These are phyloP conservation scores for Begonia fuchsioides DNA, from an alignment of 306 rosid species.

Conservation along the genomic window DNA sequence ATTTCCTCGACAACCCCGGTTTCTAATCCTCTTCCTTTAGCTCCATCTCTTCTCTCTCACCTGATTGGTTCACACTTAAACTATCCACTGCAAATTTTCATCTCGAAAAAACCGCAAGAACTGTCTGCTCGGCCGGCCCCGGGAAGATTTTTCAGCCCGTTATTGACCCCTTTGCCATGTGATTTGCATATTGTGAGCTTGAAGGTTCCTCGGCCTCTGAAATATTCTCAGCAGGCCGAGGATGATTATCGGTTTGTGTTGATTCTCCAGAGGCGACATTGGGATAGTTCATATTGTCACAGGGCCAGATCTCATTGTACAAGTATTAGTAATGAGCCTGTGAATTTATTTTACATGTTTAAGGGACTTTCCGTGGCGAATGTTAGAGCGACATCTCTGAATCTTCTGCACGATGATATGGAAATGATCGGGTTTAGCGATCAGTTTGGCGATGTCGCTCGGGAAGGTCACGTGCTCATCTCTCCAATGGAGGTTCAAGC, in stretches of 20 bases:
- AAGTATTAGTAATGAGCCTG: conserved; percentile 36
- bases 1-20: conserved; percentile 43
- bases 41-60: conserved; percentile 87
- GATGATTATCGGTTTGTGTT: conserved; percentile 52
- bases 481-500: conserved; percentile 93
- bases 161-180: conserved; percentile 68
- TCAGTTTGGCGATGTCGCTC: conserved; percentile 40
- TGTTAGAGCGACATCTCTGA: conserved; percentile 59
- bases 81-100: conserved; percentile 73
- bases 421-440: conserved; percentile 64
- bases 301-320: conserved; percentile 77
- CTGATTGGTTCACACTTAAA: conserved; percentile 54
- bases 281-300: conserved; percentile 77
- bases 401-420: conserved; percentile 75
- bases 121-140: conserved; percentile 42
- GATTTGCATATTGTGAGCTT: conserved; percentile 89
- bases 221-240: conserved; percentile 39
- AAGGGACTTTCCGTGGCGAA: conserved; percentile 38
- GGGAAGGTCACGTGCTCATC: conserved; percentile 53
- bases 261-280: conserved; percentile 53
- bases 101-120: conserved; percentile 56
- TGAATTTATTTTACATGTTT: conserved; percentile 62
- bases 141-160: conserved; percentile 54
- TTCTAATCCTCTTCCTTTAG: conserved; percentile 36
- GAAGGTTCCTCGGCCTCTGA: conserved; percentile 71